Evolutionary conservation across 2,329 filamentous ascomycete genomes (phyloP).

Genomic region (Hirsutella rhossiliensis): DNA sequence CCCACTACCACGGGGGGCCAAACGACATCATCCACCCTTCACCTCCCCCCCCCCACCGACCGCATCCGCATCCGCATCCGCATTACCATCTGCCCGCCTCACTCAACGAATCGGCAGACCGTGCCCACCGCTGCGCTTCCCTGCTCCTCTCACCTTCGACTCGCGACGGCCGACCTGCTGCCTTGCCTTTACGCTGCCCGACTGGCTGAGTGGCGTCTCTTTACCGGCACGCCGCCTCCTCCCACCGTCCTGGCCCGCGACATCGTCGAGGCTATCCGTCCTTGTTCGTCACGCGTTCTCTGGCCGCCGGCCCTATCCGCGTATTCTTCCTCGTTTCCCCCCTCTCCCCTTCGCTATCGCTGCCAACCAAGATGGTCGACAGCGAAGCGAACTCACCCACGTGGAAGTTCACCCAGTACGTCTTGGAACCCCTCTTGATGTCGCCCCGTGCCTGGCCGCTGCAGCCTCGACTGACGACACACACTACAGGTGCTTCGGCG

Average conservation of each 20-base stretch:
- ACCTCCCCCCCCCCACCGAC: slow-evolving; percentile 8
- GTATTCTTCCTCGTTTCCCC: slow-evolving; percentile 6
- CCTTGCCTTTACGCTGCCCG: neutral
- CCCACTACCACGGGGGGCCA: slow-evolving; percentile 8
- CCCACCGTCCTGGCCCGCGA: neutral
- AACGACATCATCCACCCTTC: slow-evolving; percentile 14
- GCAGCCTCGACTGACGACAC: slow-evolving; percentile 8
- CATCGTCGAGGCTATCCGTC: neutral
- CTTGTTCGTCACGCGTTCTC: neutral
- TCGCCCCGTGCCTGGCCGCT: neutral
- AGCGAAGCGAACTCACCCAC: slow-evolving; percentile 87
- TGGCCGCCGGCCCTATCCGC: neutral
- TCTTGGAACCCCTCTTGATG: slow-evolving; percentile 1
- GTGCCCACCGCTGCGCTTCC: slow-evolving; percentile 1
- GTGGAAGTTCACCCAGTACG: slow-evolving; percentile 99
- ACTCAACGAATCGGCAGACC: slow-evolving; percentile 7
- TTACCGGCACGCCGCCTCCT: neutral
- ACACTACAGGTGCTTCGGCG: slow-evolving; percentile 78
- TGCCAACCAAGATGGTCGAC: slow-evolving; percentile 75
- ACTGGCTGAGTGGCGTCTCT: neutral
- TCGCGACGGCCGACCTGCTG: neutral
- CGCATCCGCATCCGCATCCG: slow-evolving; percentile 3
- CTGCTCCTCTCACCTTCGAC: neutral
- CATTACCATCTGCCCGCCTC: slow-evolving; percentile 2
- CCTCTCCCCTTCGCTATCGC: slow-evolving; percentile 16